Evolutionary conservation across 2,329 filamentous ascomycete species (phyloP).

Genomic region (Sporothrix mexicana): DNA sequence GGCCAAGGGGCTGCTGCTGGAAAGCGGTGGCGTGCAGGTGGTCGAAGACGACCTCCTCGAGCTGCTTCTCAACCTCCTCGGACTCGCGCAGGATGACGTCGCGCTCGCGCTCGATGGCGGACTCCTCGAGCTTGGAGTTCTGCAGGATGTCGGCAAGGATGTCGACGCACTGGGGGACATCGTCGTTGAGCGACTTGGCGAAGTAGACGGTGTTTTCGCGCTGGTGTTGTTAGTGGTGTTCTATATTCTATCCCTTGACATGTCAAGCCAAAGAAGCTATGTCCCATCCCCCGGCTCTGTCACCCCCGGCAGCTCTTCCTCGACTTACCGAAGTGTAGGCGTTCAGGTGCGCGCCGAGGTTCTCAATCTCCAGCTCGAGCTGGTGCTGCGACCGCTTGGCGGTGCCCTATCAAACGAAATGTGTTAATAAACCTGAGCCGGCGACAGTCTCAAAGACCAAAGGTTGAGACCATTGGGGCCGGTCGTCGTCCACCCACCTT

Average conservation of each 20-base stretch:
- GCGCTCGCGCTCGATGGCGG: slow-evolving; percentile 94
- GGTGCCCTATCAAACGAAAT: slow-evolving; percentile 69
- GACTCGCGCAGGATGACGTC: slow-evolving; percentile 98
- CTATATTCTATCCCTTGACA: neutral
- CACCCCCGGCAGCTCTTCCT: too few relatives aligned
- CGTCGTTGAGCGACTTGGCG: slow-evolving; percentile 97
- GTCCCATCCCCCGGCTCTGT: too few relatives aligned
- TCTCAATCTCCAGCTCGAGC: slow-evolving; percentile 99
- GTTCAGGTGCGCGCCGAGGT: slow-evolving; percentile 99
- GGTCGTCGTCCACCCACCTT: slow-evolving; percentile 68
- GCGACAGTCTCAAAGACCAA: neutral
- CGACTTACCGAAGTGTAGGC: slow-evolving; percentile 90
- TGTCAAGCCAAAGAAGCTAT: neutral
- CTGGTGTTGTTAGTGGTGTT: slow-evolving; percentile 51
- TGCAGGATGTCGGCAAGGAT: slow-evolving; percentile 99
- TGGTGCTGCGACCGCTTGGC: slow-evolving; percentile 94
- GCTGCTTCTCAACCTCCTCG: slow-evolving; percentile 99
- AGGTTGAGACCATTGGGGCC: neutral
- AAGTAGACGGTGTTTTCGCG: slow-evolving; percentile 99
- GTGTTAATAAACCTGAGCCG: neutral
- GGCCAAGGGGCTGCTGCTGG: slow-evolving; percentile 93
- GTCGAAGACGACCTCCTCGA: slow-evolving; percentile 99
- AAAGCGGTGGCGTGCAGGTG: slow-evolving; percentile 98
- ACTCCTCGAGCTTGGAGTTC: slow-evolving; percentile 95
- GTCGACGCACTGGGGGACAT: slow-evolving; percentile 94